Evolutionary conservation across 495 filamentous ascomycete species (phyloP).

Genomic region (Aspergillus indologenus): DNA sequence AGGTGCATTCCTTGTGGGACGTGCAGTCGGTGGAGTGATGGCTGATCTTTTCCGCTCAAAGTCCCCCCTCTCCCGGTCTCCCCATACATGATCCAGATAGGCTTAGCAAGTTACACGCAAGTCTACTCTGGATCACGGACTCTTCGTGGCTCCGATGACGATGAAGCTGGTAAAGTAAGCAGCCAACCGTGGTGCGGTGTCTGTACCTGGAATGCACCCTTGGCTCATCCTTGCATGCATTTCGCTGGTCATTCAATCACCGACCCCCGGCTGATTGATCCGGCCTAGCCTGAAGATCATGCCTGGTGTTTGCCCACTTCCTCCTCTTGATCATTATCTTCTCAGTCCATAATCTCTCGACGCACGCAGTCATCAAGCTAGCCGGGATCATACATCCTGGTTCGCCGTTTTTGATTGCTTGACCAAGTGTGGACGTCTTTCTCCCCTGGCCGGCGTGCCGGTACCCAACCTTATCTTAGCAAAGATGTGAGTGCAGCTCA

Average conservation of each 20-base stretch:
- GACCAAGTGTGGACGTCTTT: background rate
- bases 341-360: background rate
- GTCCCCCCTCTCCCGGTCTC: background rate
- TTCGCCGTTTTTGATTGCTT: conserved; percentile 3
- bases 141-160: background rate
- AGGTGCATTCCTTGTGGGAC: background rate
- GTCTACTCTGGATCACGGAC: background rate
- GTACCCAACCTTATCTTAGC: background rate
- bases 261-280: background rate
- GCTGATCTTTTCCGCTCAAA: background rate
- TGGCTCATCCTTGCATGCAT: background rate
- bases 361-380: background rate
- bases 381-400: background rate
- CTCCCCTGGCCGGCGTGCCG: background rate
- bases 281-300: background rate
- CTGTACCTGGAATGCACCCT: background rate
- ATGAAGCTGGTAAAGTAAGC: background rate
- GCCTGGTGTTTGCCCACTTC: background rate
- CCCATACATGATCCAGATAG: background rate
- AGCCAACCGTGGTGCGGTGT: background rate
- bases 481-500: conserved; percentile 20
- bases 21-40: background rate
- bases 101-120: background rate
- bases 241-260: background rate
- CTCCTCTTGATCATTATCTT: background rate